Base-by-base conservation (phyloP, 2,329 filamentous ascomycete genomes). In the Fusarium staphyleae region DNA sequence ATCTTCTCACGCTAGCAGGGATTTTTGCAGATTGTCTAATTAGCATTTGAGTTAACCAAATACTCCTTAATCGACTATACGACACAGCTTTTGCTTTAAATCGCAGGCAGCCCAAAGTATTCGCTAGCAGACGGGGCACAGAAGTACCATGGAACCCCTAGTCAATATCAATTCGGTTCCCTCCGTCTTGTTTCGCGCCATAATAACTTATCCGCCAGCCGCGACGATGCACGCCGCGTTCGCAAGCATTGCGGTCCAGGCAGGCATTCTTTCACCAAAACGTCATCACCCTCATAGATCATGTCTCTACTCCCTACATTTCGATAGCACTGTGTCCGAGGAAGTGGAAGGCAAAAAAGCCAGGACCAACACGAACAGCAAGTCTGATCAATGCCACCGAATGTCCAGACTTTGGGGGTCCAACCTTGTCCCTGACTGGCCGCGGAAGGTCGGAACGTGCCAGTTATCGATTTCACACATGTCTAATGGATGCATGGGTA, bases 1-100 rank as follows among this genome's bases (percentile, higher is more conserved):
- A 53, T 30, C 13, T n/a, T 24, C 19, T 24, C 24, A 34, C 37
- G 54, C 65, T 67, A 62, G 63, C 65, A 63, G 48, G 63, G 65
- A 18, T 44, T 16, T 37, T 15, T 33, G 37, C 34, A 55, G 47
- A 41, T 57, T 46, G 30, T 33, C 29, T 39, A 39, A 57, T 55
- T 52, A 24, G 41, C 42, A 33, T n/a, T 10, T 3, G 26, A 29
- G 58, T 59, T 67, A 62, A 44, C 12, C 9, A 35, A 26, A 19
- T 29, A 62, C 58, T 30, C 41, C 5, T 22, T 7, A 16, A 4
- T 39, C 13, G n/a, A 10, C 13, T 8, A 15, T 3, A 14, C 15
- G 10, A 10, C 29, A 30, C 28, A 12, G 5, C 30, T n/a, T 16
- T 14, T 19, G 8, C 18, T 15, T 29, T 10, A 7, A 4, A 11